A percentile compares a stretch with the other conserved stretches of the same genome.
Conservation (phyloP, 2,329 filamentous ascomycete genomes). For the Cercospora nicotianae region DNA sequence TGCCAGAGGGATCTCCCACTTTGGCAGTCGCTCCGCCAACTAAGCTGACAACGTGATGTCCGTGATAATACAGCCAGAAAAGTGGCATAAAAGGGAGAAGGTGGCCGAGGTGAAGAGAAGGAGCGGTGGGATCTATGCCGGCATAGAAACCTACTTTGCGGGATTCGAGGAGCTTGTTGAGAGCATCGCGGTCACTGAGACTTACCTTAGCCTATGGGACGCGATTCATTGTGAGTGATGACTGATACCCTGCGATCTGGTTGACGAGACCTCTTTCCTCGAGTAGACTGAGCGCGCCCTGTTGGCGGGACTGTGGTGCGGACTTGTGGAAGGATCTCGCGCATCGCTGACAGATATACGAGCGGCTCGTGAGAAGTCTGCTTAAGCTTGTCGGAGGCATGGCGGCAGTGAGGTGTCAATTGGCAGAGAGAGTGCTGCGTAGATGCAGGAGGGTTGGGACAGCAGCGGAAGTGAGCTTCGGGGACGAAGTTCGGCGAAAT, state of each 20-base stretch:
- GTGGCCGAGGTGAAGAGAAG: slow-evolving; percentile 78
- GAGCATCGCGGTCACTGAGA: slow-evolving; percentile 49
- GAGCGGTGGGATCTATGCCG: slow-evolving; percentile 78
- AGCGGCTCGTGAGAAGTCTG: not conserved
- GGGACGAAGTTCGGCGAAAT: slow-evolving; percentile 1
- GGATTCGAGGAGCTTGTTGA: slow-evolving; percentile 63
- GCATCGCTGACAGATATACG: slow-evolving; percentile 16
- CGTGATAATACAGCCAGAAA: slow-evolving; percentile 80
- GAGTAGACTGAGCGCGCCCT: slow-evolving; percentile 57
- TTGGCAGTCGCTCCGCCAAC: slow-evolving; percentile 67
- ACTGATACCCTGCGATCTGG: slow-evolving; percentile 66
- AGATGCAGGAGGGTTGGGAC: not conserved
- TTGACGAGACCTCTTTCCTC: slow-evolving; percentile 73
- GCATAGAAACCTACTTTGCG: slow-evolving; percentile 74
- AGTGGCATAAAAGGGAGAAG: slow-evolving; percentile 78
- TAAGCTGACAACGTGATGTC: slow-evolving; percentile 66
- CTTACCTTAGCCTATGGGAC: slow-evolving; percentile 15
- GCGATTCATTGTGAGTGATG: slow-evolving; percentile 12
- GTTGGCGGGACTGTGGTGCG: not conserved
- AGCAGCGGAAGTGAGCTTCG: not conserved
- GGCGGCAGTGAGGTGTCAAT: not conserved
- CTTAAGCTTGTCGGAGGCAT: slow-evolving; percentile 12
- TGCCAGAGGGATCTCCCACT: slow-evolving; percentile 75
- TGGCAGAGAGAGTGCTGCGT: not conserved
- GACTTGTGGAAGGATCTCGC: not conserved